Evolutionary conservation across 108 stramenopile genomes (phyloP).

Genomic region (Cyclotella choctawhatcheeana): DNA sequence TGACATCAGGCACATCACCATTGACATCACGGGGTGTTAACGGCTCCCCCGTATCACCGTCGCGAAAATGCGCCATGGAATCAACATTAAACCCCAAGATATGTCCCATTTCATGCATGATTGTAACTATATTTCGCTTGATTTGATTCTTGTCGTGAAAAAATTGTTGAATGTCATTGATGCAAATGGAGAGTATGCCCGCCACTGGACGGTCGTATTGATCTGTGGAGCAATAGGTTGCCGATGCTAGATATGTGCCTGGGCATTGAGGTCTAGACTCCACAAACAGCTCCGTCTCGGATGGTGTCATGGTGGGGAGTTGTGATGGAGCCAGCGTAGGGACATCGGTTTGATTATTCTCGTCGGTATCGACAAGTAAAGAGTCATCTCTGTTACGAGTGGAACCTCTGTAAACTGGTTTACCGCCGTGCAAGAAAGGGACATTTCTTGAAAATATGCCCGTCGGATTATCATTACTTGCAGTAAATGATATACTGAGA

Average conservation of each 20-base stretch:
- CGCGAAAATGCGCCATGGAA: conserved; percentile 81
- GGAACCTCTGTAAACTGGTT: conserved; percentile 13
- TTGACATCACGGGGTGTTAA: conserved; percentile 64
- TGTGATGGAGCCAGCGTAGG: conserved; percentile 28
- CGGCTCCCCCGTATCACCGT: conserved; percentile 69
- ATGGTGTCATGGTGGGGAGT: conserved; percentile 25
- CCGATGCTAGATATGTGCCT: conserved; percentile 74
- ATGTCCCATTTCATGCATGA: conserved; percentile 87
- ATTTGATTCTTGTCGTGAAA: conserved; percentile 55
- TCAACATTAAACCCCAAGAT: conserved; percentile 80
- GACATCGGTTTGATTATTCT: conserved; percentile 7
- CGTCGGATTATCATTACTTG: conserved; percentile 3
- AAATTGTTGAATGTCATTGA: conserved; percentile 50
- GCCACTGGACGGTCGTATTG: conserved; percentile 86
- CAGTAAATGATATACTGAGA: conserved; percentile 68
- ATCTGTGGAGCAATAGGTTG: conserved; percentile 82
- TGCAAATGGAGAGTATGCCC: conserved; percentile 78
- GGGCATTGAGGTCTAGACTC: conserved; percentile 45
- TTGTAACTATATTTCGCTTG: conserved; percentile 62
- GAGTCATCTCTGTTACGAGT: background rate
- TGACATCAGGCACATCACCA: conserved; percentile 59
- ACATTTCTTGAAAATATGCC: background rate
- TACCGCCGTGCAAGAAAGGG: background rate
- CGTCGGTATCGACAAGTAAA: background rate
- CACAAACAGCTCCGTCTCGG: conserved; percentile 41